A percentile compares a stretch with the other conserved stretches of the same genome.
These are phyloP conservation scores for Hypericum perforatum DNA, from an alignment of 345 rosid species.

Conservation along the genomic window DNA sequence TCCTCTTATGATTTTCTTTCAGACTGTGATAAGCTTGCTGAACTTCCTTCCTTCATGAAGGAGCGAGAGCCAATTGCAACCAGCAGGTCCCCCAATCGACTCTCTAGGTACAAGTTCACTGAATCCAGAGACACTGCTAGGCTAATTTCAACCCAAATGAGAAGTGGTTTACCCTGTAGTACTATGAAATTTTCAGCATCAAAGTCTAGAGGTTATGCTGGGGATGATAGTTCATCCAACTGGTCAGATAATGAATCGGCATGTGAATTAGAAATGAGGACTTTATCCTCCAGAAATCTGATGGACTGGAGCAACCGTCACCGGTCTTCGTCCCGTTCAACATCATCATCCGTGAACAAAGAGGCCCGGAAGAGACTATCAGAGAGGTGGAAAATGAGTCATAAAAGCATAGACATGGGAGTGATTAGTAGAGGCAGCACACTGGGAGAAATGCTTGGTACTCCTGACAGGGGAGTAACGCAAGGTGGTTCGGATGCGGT, in stretches of 20 bases:
- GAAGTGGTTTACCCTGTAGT: slow-evolving; percentile 26
- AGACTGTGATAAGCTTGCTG: slow-evolving; percentile 25
- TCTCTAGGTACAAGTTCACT: slow-evolving; percentile 43
- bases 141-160: slow-evolving; percentile 58
- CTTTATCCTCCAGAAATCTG: slow-evolving; percentile 32
- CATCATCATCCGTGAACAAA: slow-evolving; percentile 61
- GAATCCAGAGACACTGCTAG: slow-evolving; percentile 64
- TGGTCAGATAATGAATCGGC: slow-evolving; percentile 61
- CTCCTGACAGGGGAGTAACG: slow-evolving; percentile 46
- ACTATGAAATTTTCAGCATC: slow-evolving; percentile 37
- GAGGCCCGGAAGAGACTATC: slow-evolving; percentile 93
- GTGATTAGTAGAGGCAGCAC: slow-evolving; percentile 52
- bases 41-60: slow-evolving; percentile 30
- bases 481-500: slow-evolving; percentile 30
- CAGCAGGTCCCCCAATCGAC: slow-evolving; percentile 33
- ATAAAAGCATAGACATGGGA: slow-evolving; percentile 45
- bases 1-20: slow-evolving; percentile 41
- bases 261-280: slow-evolving; percentile 47
- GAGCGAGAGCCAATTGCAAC: slow-evolving; percentile 26
- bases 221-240: slow-evolving; percentile 66
- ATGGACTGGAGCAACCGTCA: slow-evolving; percentile 30
- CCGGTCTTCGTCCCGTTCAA: slow-evolving; percentile 33
- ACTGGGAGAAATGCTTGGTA: slow-evolving; percentile 86
- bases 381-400: slow-evolving; percentile 90
- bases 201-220: slow-evolving; percentile 56